Evolutionary conservation across 768 basidiomycete species (phyloP).

Genomic region (Coprinellus micaceus): DNA sequence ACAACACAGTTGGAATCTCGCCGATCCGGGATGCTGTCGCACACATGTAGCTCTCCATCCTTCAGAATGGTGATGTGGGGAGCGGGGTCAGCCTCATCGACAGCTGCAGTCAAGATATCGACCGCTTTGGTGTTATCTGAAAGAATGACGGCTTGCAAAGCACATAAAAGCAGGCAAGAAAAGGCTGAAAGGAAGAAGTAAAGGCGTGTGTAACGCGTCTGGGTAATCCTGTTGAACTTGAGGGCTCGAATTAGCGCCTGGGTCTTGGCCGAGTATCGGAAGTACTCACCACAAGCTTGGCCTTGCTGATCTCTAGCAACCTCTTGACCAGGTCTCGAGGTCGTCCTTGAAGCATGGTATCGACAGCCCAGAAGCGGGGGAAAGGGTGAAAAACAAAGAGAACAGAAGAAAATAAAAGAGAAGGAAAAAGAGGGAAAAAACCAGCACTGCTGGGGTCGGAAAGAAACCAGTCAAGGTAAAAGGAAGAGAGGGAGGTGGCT

Average conservation of each 20-base stretch:
- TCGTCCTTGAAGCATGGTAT: neutral
- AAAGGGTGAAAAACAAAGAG: neutral
- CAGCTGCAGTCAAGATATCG: conserved; percentile 20
- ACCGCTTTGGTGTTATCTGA: conserved; percentile 33
- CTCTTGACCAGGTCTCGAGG: neutral
- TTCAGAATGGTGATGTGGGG: conserved; percentile 25
- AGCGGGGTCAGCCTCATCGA: conserved; percentile 24
- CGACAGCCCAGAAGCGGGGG: neutral
- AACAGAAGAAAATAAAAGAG: too few species aligned
- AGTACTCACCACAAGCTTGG: conserved; percentile 3
- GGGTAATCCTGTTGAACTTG: conserved; percentile 43
- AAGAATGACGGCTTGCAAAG: conserved; percentile 39
- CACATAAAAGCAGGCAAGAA: conserved; percentile 37
- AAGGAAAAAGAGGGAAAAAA: neutral
- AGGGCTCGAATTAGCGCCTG: neutral
- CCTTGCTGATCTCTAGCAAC: neutral
- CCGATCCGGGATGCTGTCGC: conserved; percentile 36
- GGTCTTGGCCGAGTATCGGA: too few species aligned
- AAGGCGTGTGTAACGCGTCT: conserved; percentile 44
- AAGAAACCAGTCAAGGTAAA: neutral
- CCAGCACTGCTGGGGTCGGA: neutral
- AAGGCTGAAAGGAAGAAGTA: conserved; percentile 47
- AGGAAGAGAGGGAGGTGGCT: too few species aligned
- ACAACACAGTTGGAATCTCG: conserved; percentile 23
- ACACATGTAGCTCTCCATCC: conserved; percentile 28